These are phyloP conservation scores for Curvularia sp. DNA, from an alignment of 2,329 filamentous ascomycete genomes.

Conservation along the genomic window DNA sequence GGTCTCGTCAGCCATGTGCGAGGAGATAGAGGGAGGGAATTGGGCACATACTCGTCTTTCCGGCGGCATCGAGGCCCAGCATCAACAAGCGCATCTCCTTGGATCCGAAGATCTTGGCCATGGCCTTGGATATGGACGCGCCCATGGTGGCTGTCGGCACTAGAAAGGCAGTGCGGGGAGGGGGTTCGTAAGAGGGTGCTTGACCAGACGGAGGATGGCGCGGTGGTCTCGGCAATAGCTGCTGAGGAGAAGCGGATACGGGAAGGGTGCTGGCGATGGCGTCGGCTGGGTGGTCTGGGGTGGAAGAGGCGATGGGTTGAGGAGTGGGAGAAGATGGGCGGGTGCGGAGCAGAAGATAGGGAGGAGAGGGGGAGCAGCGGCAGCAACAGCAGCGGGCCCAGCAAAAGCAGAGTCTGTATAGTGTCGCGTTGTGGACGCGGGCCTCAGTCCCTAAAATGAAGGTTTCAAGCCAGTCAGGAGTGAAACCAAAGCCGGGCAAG, in stretches of 20 bases:
- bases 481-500: slow-evolving; percentile 17
- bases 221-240: slow-evolving; percentile 2
- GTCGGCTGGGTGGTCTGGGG: no score
- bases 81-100: slow-evolving; percentile 99
- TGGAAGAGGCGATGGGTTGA: neutral
- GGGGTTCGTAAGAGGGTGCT: slow-evolving; percentile 9
- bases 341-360: neutral
- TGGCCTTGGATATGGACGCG: slow-evolving; percentile 87
- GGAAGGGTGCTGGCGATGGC: neutral
- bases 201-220: neutral
- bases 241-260: neutral
- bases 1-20: slow-evolving; percentile 23
- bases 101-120: slow-evolving; percentile 98
- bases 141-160: slow-evolving; percentile 68
- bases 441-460: slow-evolving; percentile 14
- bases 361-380: neutral
- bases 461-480: slow-evolving; percentile 19
- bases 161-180: neutral
- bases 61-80: slow-evolving; percentile 95
- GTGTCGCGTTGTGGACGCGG: slow-evolving; percentile 12
- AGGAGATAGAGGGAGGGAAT: neutral
- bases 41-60: slow-evolving; percentile 77
- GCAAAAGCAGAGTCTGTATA: neutral
- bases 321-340: neutral
- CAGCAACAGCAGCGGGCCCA: neutral